These are phyloP conservation scores for Solioccasus polychromus DNA, from an alignment of 768 basidiomycete genomes.

Conservation along the genomic window DNA sequence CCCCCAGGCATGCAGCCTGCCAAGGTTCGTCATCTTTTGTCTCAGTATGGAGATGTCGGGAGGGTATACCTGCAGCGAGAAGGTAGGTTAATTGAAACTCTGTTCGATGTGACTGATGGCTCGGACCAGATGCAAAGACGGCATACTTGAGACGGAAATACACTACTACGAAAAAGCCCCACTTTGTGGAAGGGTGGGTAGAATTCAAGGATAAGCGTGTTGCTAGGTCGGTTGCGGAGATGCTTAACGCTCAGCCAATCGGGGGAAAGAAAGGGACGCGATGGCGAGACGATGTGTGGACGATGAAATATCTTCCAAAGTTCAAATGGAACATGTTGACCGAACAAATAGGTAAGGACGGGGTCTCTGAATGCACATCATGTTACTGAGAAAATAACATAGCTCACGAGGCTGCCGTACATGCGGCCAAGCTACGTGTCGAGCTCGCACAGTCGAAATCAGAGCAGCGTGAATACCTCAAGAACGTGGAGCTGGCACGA, in stretches of 20 bases:
- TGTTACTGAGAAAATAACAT: slow-evolving; percentile 11
- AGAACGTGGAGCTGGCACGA: slow-evolving; percentile 89
- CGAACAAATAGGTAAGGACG: slow-evolving; percentile 91
- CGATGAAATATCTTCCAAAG: slow-evolving; percentile 96
- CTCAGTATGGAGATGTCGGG: slow-evolving; percentile 84
- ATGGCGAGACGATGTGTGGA: slow-evolving; percentile 98
- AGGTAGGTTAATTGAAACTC: slow-evolving; percentile 45
- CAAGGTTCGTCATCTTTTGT: slow-evolving; percentile 93
- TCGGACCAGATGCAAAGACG: slow-evolving; percentile 68
- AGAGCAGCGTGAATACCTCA: slow-evolving; percentile 91
- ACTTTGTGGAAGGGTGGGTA: slow-evolving; percentile 97
- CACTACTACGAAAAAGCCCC: slow-evolving; percentile 79
- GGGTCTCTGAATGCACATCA: neutral
- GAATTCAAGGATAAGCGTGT: slow-evolving; percentile 95
- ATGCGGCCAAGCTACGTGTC: slow-evolving; percentile 83
- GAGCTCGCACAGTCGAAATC: slow-evolving; percentile 83
- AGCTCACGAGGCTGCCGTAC: slow-evolving; percentile 94
- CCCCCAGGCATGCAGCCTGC: slow-evolving; percentile 98
- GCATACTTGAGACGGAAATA: slow-evolving; percentile 80
- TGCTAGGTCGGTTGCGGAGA: slow-evolving; percentile 85
- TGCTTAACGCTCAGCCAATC: slow-evolving; percentile 95
- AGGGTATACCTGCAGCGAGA: slow-evolving; percentile 92
- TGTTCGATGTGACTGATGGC: neutral
- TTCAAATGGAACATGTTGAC: slow-evolving; percentile 99
- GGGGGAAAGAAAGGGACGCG: slow-evolving; percentile 89